Evolutionary conservation across 1,139 yeast species (phyloP).

Genomic region (Arxiozyma bovina): DNA sequence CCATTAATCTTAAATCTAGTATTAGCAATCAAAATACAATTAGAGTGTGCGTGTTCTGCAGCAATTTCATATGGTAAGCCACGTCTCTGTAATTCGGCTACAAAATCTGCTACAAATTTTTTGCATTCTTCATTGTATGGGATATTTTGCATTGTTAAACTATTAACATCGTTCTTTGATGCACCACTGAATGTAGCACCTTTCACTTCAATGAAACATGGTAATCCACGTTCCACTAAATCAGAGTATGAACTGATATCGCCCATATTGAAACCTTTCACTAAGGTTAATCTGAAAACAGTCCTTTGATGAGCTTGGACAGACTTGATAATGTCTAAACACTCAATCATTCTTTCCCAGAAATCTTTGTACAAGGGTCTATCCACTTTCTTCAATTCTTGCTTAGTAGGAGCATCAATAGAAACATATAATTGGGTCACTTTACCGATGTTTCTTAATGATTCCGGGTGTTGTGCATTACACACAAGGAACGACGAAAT

Average conservation of each 20-base stretch:
- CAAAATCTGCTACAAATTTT: slow-evolving; percentile 56
- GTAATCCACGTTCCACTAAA: slow-evolving; percentile 70
- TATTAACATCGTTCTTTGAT: slow-evolving; percentile 69
- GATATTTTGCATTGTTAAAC: slow-evolving; percentile 88
- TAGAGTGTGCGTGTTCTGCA: slow-evolving; percentile 93
- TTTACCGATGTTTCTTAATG: slow-evolving; percentile 54
- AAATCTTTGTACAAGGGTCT: slow-evolving; percentile 84
- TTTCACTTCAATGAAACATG: slow-evolving; percentile 84
- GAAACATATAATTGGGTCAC: slow-evolving; percentile 90
- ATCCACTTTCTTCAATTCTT: slow-evolving; percentile 72
- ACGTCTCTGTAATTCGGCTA: slow-evolving; percentile 49
- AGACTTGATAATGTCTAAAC: slow-evolving; percentile 71
- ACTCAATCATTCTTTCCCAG: slow-evolving; percentile 80
- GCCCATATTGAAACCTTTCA: slow-evolving; percentile 83
- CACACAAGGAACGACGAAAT: slow-evolving; percentile 86
- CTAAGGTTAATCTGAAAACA: slow-evolving; percentile 82
- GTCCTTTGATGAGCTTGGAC: slow-evolving; percentile 76
- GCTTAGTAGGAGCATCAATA: slow-evolving; percentile 83
- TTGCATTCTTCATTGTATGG: slow-evolving; percentile 91
- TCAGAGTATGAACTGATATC: slow-evolving; percentile 85
- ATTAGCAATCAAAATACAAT: slow-evolving; percentile 82
- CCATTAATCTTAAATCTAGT: slow-evolving; percentile 59
- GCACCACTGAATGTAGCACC: slow-evolving; percentile 95
- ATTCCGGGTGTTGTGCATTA: slow-evolving; percentile 92
- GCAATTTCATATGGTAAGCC: slow-evolving; percentile 74